Evolutionary conservation across 2,329 filamentous ascomycete species (phyloP), one percentile per base, ranked within the genome.

Genomic region (Trichoderma koningii): DNA sequence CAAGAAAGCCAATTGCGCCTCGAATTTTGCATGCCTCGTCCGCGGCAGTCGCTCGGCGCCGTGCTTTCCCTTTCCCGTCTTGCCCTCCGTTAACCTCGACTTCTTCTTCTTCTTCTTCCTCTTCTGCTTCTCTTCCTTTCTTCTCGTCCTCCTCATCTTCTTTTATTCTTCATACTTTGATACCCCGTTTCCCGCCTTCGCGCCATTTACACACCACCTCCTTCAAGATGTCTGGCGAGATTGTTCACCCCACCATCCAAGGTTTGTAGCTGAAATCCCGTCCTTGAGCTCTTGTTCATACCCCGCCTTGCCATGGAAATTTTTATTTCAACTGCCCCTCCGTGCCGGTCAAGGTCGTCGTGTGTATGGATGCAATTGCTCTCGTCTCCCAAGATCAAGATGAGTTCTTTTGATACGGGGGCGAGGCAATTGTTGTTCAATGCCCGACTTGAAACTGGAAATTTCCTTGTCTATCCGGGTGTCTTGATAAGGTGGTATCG

Each of bases 171-270:
- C 50, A 19, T 19, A 28, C 44, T 19, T 48, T 47, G 45, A 61
- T 66, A 66, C 48, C 62, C 64, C 63, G 15, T 64, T 59, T 23
- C 26, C 15, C 19, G 55, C 59, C 52, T 62, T 68, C 60, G 63
- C 66, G 64, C 71, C 19, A 10, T 21, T 50, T 47, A 21, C 38
- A 45, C 17, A 30, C 50, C 41, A 14, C 47, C 38, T 23, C 52
- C 38, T 23, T 51, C 77, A 86, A 74, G 74, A 91, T 91, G 89
- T 71, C 74, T 57, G 80, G 82, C 78, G 85, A 91, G 75, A 86
- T 91, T 79, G 85, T 83, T 71, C 89, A 92, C 84, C 86, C 87
- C 77, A 91, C 89, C 76, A 92, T 92, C 83, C 85, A 91, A 81
- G 87, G 88, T 64, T 50, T 48, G 66, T 53, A 66, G 67, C 68